Base-by-base conservation (phyloP, 495 filamentous ascomycete species). In the Penicillium ucsense region DNA sequence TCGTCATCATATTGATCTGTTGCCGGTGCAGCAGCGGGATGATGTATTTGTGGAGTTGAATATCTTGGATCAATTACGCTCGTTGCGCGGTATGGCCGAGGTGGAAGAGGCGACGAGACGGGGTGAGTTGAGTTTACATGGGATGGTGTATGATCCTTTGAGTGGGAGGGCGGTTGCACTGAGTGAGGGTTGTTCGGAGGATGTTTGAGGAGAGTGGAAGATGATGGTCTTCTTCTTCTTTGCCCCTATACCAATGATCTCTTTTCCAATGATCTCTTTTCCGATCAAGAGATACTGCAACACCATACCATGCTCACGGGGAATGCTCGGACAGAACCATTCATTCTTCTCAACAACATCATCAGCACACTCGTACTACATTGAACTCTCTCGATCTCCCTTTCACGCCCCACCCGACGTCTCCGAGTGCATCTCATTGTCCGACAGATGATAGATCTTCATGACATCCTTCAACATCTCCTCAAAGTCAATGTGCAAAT, bases 401-500 rank as follows among this genome's bases (percentile, higher is more conserved):
- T 20, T 20, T 20, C n/a, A 43, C 27, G 41, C 41, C 27, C 41
- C 41, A 32, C 41, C 41, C 8, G 41, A 43, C 4, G 41, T 43
- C 41, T 43, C 41, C 41, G 31, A 33, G 31, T 43, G 41, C 31
- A 7, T 31, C 7, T 41, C 5, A 20, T 35, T 28, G 32, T 28
- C 2, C 9, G 38, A 45, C 31, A 66, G 51, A 35, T 51, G 57
- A 31, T 66, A 66, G 10, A 66, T 66, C 46, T 66, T 66, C 57
- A 62, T 59, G 20, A 66, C 55, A 41, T 60, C 55, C 20, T 31
- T 41, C 41, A 66, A 44, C 35, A 57, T 59, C 1, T 37, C 46
- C 38, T 64, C 57, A 30, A 66, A 66, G 42, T 74, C 65, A 5
- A 57, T 47, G 3, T 74, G 70, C 10, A 86, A 59, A 55, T 85